A percentile compares a stretch with the other conserved stretches of the same genome.
These are phyloP conservation scores for Gastrodia elata DNA, from an alignment of 106 monocot species.

Conservation along the genomic window DNA sequence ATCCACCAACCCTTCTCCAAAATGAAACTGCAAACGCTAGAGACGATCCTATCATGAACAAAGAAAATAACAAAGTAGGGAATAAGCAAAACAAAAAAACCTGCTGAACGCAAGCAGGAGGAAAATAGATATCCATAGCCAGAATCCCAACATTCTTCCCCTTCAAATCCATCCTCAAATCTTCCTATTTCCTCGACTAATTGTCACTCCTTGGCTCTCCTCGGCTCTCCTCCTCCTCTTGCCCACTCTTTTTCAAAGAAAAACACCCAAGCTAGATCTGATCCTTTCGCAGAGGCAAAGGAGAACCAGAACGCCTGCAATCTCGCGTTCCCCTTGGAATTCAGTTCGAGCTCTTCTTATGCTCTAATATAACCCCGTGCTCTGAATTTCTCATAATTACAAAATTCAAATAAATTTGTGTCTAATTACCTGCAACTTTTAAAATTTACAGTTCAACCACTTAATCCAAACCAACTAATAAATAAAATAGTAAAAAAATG, in stretches of 20 bases:
- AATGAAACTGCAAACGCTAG: not conserved
- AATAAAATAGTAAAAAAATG: too few species aligned
- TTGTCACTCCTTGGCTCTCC: not conserved
- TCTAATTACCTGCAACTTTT: too few species aligned
- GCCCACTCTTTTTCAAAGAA: not conserved
- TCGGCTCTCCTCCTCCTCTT: not conserved
- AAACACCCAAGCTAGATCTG: not conserved
- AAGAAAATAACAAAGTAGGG: not conserved
- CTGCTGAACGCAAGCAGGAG: slow-evolving; percentile 60
- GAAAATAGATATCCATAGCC: slow-evolving; percentile 73
- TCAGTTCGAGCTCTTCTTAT: not conserved
- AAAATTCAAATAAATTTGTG: too few species aligned
- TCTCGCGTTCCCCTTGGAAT: not conserved
- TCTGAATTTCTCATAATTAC: too few species aligned
- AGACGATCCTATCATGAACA: not conserved
- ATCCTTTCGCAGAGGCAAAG: not conserved
- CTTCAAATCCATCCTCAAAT: slow-evolving; percentile 22
- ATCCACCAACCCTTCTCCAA: not conserved
- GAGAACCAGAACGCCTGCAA: not conserved
- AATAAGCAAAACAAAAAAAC: slow-evolving; percentile 12
- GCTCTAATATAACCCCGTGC: too few species aligned
- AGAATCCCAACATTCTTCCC: slow-evolving; percentile 60
- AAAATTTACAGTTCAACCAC: too few species aligned
- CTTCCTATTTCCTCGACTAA: not conserved
- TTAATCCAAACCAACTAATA: too few species aligned